phyloP scores from a whole-genome alignment of 352 stramenopile species.

The Globisporangium recalcitrans region DNA sequence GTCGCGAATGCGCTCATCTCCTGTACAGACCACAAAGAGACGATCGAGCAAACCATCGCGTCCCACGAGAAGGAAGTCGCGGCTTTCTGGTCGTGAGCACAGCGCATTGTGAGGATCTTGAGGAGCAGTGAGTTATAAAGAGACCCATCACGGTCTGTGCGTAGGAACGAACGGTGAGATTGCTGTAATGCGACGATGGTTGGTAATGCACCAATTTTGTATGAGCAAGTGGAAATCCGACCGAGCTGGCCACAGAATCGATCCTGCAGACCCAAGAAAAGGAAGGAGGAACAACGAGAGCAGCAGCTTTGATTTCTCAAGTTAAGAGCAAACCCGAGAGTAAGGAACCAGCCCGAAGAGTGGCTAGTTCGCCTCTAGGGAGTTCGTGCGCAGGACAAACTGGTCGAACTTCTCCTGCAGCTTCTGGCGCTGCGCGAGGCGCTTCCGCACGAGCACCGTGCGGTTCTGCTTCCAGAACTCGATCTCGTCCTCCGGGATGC shows the following conservation, averaged over 20 bases:
- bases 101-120: too few relatives aligned
- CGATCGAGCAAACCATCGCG: constrained; percentile 50
- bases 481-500: constrained; percentile 83
- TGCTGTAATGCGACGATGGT: neutral
- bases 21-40: constrained; percentile 65
- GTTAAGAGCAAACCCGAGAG: neutral
- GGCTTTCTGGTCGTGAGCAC: constrained; percentile 41
- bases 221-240: constrained; percentile 1
- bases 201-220: constrained; percentile 6
- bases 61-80: constrained; percentile 54
- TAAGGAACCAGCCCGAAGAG: too few relatives aligned
- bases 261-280: neutral
- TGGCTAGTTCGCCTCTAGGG: constrained; percentile 24
- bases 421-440: constrained; percentile 75
- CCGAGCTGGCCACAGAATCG: neutral
- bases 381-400: constrained; percentile 70
- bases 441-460: constrained; percentile 64
- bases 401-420: constrained; percentile 84
- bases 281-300: neutral
- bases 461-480: constrained; percentile 84
- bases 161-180: neutral
- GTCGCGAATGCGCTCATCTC: constrained; percentile 54
- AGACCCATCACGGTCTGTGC: neutral
- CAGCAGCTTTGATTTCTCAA: constrained; percentile 3
- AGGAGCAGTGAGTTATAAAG: neutral